Percentiles rank a stretch among this genome's conserved stretches.
Conservation (phyloP, 768 basidiomycete genomes). For the Suillus plorans region DNA sequence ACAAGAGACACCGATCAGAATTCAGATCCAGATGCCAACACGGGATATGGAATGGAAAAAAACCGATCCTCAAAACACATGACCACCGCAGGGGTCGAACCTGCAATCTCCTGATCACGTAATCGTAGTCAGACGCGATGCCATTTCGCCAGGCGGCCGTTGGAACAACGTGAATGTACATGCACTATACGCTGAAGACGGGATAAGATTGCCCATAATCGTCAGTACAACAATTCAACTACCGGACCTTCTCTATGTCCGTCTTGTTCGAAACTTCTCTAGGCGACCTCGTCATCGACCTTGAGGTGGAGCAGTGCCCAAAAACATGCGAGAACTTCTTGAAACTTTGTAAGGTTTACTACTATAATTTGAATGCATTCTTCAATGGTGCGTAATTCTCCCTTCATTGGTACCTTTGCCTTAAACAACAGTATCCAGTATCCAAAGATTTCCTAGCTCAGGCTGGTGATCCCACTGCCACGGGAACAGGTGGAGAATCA, state of each 20-base stretch:
- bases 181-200: neutral
- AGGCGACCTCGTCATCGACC: constrained; percentile 95
- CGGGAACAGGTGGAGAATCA: constrained; percentile 91
- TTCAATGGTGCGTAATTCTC: constrained; percentile 78
- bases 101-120: constrained; percentile 84
- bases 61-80: constrained; percentile 21
- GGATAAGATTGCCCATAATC: neutral
- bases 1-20: no score
- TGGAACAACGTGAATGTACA: neutral
- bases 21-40: no score
- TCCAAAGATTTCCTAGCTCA: constrained; percentile 98
- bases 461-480: constrained; percentile 93
- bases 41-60: no score
- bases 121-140: constrained; percentile 83
- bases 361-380: constrained; percentile 96
- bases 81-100: constrained; percentile 89
- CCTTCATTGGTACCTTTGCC: neutral
- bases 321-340: constrained; percentile 94
- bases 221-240: neutral
- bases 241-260: constrained; percentile 60
- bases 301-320: constrained; percentile 89
- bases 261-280: constrained; percentile 96
- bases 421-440: constrained; percentile 46
- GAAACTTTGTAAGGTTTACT: constrained; percentile 96
- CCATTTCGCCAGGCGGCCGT: constrained; percentile 81